Percentiles rank a stretch among this genome's conserved stretches.
Evolutionary conservation across 2,329 filamentous ascomycete species (phyloP).

Genomic region (Thelonectria olida): DNA sequence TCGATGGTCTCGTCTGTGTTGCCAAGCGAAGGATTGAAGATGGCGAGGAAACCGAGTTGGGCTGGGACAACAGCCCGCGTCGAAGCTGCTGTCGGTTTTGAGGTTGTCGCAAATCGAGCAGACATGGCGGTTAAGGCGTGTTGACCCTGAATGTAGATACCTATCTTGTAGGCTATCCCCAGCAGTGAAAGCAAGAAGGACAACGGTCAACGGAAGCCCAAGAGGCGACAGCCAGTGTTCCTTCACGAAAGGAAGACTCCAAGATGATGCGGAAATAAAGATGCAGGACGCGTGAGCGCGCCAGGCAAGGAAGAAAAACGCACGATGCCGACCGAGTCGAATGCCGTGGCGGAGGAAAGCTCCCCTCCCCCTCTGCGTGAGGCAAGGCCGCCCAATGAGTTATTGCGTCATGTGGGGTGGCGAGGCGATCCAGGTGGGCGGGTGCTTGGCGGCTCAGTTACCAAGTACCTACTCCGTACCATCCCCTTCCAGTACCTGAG

Average conservation of each 20-base stretch:
- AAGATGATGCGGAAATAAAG: neutral
- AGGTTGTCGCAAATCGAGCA: constrained; percentile 20
- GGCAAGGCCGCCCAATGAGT: neutral
- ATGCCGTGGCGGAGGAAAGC: constrained; percentile 3
- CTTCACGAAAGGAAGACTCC: neutral
- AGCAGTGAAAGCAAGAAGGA: neutral
- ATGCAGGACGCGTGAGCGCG: neutral
- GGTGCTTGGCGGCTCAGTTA: no score
- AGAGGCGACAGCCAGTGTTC: neutral
- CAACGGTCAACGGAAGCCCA: neutral
- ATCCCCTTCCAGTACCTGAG: no score
- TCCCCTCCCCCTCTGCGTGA: neutral
- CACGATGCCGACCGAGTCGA: neutral
- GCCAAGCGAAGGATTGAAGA: constrained; percentile 91
- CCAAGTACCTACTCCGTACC: no score
- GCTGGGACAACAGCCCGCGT: constrained; percentile 65
- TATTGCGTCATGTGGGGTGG: constrained; percentile 20
- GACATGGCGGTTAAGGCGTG: constrained; percentile 25
- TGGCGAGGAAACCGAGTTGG: constrained; percentile 88
- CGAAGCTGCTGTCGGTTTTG: constrained; percentile 23
- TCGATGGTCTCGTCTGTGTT: constrained; percentile 65
- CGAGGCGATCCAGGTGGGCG: no score
- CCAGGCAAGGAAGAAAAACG: neutral
- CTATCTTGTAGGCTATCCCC: neutral
- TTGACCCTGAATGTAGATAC: neutral